These are phyloP conservation scores for Gamarada debralockiae DNA, from an alignment of 495 filamentous ascomycete genomes.

Conservation along the genomic window DNA sequence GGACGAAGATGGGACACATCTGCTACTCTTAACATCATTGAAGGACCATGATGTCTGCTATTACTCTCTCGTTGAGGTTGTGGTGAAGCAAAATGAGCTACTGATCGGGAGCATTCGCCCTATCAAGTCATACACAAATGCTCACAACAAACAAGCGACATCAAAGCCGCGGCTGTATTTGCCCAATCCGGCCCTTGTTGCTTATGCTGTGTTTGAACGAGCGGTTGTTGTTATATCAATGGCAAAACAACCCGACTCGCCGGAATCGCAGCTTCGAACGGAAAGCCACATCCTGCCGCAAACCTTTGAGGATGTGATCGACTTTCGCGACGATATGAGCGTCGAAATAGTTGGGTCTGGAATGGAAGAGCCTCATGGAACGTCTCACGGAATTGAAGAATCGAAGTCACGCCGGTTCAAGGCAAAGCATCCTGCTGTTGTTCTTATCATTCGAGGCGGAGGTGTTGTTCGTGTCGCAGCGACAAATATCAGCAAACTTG, in stretches of 20 bases:
- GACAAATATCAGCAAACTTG: conserved; percentile 46
- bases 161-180: conserved; percentile 68
- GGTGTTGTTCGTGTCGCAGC: conserved; percentile 75
- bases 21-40: conserved; percentile 30
- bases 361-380: conserved; percentile 46
- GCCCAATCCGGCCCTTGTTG: conserved; percentile 70
- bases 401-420: conserved; percentile 42
- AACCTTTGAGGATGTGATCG: conserved; percentile 79
- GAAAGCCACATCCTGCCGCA: conserved; percentile 49
- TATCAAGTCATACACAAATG: conserved; percentile 57
- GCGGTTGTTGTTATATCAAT: conserved; percentile 75
- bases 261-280: conserved; percentile 64
- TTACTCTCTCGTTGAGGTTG: conserved; percentile 46
- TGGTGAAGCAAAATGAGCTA: conserved; percentile 31
- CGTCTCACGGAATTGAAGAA: conserved; percentile 35
- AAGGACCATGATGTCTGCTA: conserved; percentile 28
- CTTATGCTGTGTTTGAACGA: conserved; percentile 75
- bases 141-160: conserved; percentile 32
- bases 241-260: conserved; percentile 51
- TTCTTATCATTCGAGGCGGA: conserved; percentile 74
- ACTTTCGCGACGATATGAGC: conserved; percentile 64
- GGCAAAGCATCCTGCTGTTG: conserved; percentile 57
- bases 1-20: conserved; percentile 10
- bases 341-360: conserved; percentile 60
- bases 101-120: conserved; percentile 53